Conservation (phyloP, 1,284 basidiomycete genomes). For the Pseudozyma hubeiensis region DNA sequence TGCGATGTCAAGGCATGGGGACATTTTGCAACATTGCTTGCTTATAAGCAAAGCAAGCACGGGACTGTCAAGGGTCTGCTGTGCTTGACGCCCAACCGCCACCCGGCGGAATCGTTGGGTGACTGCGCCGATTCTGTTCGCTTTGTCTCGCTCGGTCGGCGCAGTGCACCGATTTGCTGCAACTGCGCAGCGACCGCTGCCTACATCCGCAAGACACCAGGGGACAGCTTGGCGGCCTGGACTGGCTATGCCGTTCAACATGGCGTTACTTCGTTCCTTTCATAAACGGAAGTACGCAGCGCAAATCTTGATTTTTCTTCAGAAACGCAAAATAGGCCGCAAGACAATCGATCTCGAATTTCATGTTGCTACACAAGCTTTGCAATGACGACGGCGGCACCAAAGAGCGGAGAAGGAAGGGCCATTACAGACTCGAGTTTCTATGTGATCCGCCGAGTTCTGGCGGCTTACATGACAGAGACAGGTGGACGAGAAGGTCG, state of each 20-base stretch:
- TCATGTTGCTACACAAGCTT: slow-evolving; percentile 16
- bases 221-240: neutral
- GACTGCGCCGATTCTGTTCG: slow-evolving; percentile 5
- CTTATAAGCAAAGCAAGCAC: slow-evolving; percentile 11
- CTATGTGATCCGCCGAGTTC: slow-evolving; percentile 31
- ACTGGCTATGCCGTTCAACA: slow-evolving; percentile 1
- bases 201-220: neutral
- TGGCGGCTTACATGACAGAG: neutral
- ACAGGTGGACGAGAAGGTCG: too few relatives aligned
- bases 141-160: neutral
- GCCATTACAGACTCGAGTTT: neutral
- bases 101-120: too few relatives aligned
- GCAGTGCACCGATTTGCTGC: neutral
- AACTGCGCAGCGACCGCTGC: neutral
- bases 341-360: slow-evolving; percentile 24
- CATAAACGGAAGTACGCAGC: slow-evolving; percentile 30
- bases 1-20: slow-evolving; percentile 1
- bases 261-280: slow-evolving; percentile 19
- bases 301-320: slow-evolving; percentile 13
- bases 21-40: neutral
- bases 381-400: slow-evolving; percentile 4
- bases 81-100: neutral
- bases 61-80: neutral
- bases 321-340: neutral
- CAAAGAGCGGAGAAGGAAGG: neutral